Evolutionary conservation across 768 basidiomycete species (phyloP).

Genomic region (Gymnopilus dilepis): DNA sequence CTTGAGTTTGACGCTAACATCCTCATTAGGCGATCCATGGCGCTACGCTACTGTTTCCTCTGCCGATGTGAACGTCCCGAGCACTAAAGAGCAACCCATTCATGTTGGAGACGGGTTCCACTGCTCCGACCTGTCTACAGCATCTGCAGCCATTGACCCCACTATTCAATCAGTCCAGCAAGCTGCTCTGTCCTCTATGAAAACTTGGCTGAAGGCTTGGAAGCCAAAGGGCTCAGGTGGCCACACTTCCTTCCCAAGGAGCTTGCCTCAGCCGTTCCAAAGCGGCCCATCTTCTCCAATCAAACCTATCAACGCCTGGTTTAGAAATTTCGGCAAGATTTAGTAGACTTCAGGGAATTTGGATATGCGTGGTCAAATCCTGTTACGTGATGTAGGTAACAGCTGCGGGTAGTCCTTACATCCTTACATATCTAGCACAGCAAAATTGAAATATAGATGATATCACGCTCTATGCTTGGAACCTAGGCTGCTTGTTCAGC

Average conservation of each 20-base stretch:
- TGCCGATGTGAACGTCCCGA: conserved; percentile 46
- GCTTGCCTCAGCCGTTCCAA: conserved; percentile 19
- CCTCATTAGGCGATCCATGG: conserved; percentile 69
- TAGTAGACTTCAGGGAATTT: conserved; percentile 3
- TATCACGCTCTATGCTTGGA: background rate
- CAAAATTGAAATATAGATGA: background rate
- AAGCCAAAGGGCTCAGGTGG: conserved; percentile 23
- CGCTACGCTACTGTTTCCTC: conserved; percentile 71
- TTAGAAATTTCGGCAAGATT: conserved; percentile 33
- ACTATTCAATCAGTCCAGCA: conserved; percentile 60
- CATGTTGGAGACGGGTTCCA: conserved; percentile 69
- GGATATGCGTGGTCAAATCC: background rate
- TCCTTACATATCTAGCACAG: no score
- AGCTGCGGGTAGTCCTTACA: no score
- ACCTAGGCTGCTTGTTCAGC: conserved; percentile 43
- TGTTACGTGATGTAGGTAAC: no score
- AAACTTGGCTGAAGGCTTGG: conserved; percentile 53
- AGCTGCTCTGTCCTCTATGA: conserved; percentile 56
- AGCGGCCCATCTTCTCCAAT: background rate
- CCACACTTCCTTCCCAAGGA: conserved; percentile 16
- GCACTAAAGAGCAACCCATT: conserved; percentile 61
- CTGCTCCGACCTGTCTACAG: conserved; percentile 58
- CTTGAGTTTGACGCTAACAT: conserved; percentile 1
- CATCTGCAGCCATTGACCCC: conserved; percentile 48
- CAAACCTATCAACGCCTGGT: conserved; percentile 44